Percentiles rank a stretch among this genome's conserved stretches.
Evolutionary conservation across 176 grass and related monocot species (phyloP).

Genomic region (Phyllostachys edulis): DNA sequence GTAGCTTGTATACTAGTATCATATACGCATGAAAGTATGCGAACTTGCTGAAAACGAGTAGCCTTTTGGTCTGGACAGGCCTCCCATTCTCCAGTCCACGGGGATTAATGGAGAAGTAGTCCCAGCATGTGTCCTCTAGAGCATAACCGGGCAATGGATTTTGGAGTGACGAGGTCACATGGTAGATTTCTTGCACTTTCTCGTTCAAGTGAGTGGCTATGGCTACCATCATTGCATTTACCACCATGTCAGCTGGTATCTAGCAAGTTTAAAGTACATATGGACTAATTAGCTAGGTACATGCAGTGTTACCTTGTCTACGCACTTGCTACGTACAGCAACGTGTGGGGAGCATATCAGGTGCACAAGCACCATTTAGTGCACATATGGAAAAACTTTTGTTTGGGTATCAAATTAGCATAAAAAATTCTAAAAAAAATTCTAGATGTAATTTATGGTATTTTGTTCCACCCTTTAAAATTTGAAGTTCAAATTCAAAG

Average conservation of each 20-base stretch:
- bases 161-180: not conserved
- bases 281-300: too few relatives aligned
- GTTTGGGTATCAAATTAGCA: too few relatives aligned
- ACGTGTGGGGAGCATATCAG: too few relatives aligned
- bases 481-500: too few relatives aligned
- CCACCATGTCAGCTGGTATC: slow-evolving; percentile 67
- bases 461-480: too few relatives aligned
- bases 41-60: not conserved
- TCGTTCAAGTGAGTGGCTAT: not conserved
- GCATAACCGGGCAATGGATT: not conserved
- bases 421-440: too few relatives aligned
- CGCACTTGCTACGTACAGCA: too few relatives aligned
- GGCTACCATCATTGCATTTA: slow-evolving; percentile 56
- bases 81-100: slow-evolving; percentile 11
- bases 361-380: too few relatives aligned
- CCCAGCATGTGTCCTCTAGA: not conserved
- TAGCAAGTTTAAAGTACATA: not conserved
- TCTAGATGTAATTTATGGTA: too few relatives aligned
- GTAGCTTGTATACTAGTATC: slow-evolving; percentile 14
- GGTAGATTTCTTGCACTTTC: too few relatives aligned
- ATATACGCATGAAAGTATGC: not conserved
- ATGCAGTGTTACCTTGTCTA: too few relatives aligned
- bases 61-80: not conserved
- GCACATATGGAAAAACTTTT: too few relatives aligned
- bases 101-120: slow-evolving; percentile 17